These are phyloP conservation scores for Hanseniaspora singularis DNA, from an alignment of 805 yeast species.

Conservation along the genomic window DNA sequence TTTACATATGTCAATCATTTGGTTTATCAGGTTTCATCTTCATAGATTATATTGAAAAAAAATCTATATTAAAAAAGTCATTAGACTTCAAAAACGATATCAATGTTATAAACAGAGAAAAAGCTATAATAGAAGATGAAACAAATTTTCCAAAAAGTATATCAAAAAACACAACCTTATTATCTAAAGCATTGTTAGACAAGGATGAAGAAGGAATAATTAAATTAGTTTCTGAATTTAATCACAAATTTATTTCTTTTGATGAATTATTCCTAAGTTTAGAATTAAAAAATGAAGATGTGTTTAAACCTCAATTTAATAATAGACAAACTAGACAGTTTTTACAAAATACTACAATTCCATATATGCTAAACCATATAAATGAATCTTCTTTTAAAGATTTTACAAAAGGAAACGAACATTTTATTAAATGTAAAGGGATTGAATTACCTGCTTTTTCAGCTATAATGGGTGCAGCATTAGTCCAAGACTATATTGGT, in stretches of 20 bases:
- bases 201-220: slow-evolving; percentile 9
- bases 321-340: slow-evolving; percentile 10
- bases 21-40: slow-evolving; percentile 79
- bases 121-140: slow-evolving; percentile 8
- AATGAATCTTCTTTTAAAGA: slow-evolving; percentile 25
- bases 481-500: slow-evolving; percentile 86
- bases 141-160: not conserved
- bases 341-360: slow-evolving; percentile 46
- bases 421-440: slow-evolving; percentile 37
- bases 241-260: slow-evolving; percentile 24
- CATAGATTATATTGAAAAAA: slow-evolving; percentile 61
- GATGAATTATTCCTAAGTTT: slow-evolving; percentile 31
- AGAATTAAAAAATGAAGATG: slow-evolving; percentile 43
- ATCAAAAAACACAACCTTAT: slow-evolving; percentile 8
- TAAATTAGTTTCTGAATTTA: slow-evolving; percentile 18
- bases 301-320: not conserved
- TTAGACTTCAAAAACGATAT: slow-evolving; percentile 31
- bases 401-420: no score
- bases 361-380: slow-evolving; percentile 24
- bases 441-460: slow-evolving; percentile 72
- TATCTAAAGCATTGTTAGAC: slow-evolving; percentile 14
- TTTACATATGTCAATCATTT: slow-evolving; percentile 55
- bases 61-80: slow-evolving; percentile 39
- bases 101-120: slow-evolving; percentile 31
- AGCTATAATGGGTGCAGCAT: slow-evolving; percentile 78